These are phyloP conservation scores for Xylariaceae sp. DNA, from an alignment of 2,329 filamentous ascomycete species.

Conservation along the genomic window DNA sequence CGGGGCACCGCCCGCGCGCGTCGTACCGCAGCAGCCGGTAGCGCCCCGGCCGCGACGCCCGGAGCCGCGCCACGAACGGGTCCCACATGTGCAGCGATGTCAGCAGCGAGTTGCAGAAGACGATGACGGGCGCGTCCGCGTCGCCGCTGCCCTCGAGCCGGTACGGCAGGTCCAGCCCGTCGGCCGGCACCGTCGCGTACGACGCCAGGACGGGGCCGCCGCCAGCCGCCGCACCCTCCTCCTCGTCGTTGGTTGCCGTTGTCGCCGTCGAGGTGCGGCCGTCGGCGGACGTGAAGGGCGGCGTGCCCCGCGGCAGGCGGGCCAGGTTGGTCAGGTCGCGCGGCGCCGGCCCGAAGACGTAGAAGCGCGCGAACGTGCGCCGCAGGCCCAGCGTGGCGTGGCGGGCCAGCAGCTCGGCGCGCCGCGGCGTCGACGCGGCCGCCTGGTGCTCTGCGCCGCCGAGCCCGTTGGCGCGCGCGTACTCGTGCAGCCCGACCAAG, in stretches of 20 bases:
- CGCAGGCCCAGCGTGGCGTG: conserved; percentile 50
- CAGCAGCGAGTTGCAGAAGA: conserved; percentile 74
- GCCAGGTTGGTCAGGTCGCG: conserved; percentile 57
- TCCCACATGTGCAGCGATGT: conserved; percentile 79
- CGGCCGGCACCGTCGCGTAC: conserved; percentile 54
- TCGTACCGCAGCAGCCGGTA: conserved; percentile 73
- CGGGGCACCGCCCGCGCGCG: conserved; percentile 54
- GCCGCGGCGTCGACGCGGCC: conserved; percentile 55
- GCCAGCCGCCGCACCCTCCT: too few species aligned
- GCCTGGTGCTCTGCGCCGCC: conserved; percentile 57
- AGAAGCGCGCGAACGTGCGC: conserved; percentile 64
- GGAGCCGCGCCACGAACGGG: conserved; percentile 57
- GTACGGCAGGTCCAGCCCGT: conserved; percentile 64
- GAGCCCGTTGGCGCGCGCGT: conserved; percentile 57
- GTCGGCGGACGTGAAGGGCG: conserved; percentile 48
- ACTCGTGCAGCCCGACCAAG: conserved; percentile 67
- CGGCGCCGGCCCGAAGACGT: conserved; percentile 69
- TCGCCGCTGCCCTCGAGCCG: conserved; percentile 65
- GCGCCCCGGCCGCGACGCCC: conserved; percentile 47
- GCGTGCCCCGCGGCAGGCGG: conserved; percentile 34
- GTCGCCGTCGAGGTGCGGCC: conserved; percentile 47
- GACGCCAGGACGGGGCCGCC: conserved; percentile 32
- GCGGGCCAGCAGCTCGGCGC: conserved; percentile 49
- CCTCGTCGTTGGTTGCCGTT: conserved; percentile 44
- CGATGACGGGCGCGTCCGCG: conserved; percentile 61